phyloP scores from a whole-genome alignment of 2,329 filamentous ascomycete genomes.

The Xylaria sp. region DNA sequence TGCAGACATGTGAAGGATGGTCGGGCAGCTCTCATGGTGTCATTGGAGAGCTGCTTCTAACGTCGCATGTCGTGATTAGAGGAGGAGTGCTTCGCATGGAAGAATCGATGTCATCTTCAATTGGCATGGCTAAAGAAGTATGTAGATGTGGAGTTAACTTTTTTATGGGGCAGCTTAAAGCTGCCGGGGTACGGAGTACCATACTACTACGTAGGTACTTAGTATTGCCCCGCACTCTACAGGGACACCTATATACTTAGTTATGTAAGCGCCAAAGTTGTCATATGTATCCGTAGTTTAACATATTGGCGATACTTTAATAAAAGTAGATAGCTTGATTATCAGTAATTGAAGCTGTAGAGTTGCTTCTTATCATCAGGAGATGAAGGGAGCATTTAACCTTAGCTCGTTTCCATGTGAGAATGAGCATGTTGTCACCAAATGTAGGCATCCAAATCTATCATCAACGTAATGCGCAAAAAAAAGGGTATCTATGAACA shows the following conservation, averaged over 20 bases:
- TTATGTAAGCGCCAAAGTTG: neutral
- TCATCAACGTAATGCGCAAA: conserved; percentile 25
- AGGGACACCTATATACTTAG: neutral
- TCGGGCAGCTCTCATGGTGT: conserved; percentile 42
- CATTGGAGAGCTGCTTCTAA: neutral
- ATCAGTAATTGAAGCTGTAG: neutral
- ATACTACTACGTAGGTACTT: too few species aligned
- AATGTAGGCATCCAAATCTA: conserved; percentile 16
- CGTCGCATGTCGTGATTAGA: neutral
- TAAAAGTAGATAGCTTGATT: neutral
- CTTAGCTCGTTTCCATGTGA: neutral
- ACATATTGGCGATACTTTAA: neutral
- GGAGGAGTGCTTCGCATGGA: neutral
- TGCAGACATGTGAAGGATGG: conserved; percentile 44
- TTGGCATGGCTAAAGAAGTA: neutral
- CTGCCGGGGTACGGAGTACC: too few species aligned
- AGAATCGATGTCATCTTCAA: conserved; percentile 9
- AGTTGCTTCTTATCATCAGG: neutral
- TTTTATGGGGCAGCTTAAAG: conserved; percentile 1
- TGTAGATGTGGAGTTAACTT: neutral
- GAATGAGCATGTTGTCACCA: neutral
- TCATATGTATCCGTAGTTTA: neutral
- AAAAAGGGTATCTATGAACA: conserved; percentile 35
- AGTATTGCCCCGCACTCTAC: neutral
- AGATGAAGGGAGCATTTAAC: neutral